Evolutionary conservation across 768 basidiomycete genomes (phyloP).

Genomic region (Chalciporus piperatus): DNA sequence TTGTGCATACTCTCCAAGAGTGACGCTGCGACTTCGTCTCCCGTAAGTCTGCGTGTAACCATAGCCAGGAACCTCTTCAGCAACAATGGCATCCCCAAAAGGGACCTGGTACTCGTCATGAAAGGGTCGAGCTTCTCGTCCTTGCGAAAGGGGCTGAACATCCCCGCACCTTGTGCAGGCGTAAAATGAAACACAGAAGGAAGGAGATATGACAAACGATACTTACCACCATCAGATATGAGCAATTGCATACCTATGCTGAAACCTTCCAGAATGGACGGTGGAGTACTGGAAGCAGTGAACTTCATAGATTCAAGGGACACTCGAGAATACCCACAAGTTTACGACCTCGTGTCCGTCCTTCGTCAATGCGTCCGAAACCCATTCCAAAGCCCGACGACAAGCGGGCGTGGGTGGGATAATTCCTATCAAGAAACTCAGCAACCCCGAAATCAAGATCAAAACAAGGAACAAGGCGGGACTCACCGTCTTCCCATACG

Average conservation of each 20-base stretch:
- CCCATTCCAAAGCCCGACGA: conserved; percentile 35
- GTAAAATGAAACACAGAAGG: too few species aligned
- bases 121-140: conserved; percentile 35
- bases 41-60: conserved; percentile 31
- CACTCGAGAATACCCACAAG: conserved; percentile 30
- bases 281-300: conserved; percentile 35
- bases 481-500: conserved; percentile 41
- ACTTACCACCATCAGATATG: conserved; percentile 49
- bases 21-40: conserved; percentile 28
- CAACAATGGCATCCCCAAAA: conserved; percentile 29
- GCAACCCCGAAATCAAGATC: background rate
- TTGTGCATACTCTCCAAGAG: conserved; percentile 34
- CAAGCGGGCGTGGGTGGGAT: conserved; percentile 40
- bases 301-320: background rate
- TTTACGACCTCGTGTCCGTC: conserved; percentile 41
- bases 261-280: conserved; percentile 49
- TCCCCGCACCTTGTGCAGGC: conserved; percentile 34
- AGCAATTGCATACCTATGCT: conserved; percentile 51
- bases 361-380: conserved; percentile 31
- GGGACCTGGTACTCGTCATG: conserved; percentile 21
- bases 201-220: too few species aligned
- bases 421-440: conserved; percentile 26
- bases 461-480: background rate
- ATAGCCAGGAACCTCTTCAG: conserved; percentile 44
- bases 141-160: conserved; percentile 35